phyloP scores from a whole-genome alignment of 2,329 filamentous ascomycete species.

The Scedosporium dehoogii region DNA sequence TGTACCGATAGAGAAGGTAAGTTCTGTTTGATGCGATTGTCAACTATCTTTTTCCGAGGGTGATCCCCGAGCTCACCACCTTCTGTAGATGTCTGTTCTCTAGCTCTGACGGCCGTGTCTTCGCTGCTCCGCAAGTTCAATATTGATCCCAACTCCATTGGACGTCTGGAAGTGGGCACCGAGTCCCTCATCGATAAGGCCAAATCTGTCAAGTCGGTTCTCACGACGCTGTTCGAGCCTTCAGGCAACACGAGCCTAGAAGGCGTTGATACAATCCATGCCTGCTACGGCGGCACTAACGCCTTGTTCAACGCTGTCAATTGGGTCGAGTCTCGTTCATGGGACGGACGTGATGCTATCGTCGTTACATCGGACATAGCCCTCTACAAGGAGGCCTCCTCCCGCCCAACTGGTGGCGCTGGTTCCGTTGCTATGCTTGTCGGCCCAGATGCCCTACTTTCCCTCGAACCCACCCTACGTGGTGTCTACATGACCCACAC shows the following conservation, averaged over 20 bases:
- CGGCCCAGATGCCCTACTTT: constrained; percentile 67
- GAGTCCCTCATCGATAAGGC: constrained; percentile 84
- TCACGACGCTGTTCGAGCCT: constrained; percentile 80
- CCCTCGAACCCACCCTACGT: constrained; percentile 68
- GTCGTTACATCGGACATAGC: constrained; percentile 77
- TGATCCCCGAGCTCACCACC: constrained; percentile 11
- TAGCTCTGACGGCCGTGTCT: constrained; percentile 67
- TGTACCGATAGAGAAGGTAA: constrained; percentile 69
- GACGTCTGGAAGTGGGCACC: constrained; percentile 74
- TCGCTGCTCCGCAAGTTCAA: constrained; percentile 75
- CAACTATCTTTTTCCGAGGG: constrained; percentile 3
- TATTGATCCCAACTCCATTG: constrained; percentile 67
- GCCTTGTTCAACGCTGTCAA: constrained; percentile 75
- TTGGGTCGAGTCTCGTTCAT: constrained; percentile 79
- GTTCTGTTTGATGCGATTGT: constrained; percentile 16
- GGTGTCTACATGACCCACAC: constrained; percentile 74
- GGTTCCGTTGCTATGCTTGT: constrained; percentile 71
- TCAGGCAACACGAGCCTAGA: constrained; percentile 79
- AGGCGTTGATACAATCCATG: constrained; percentile 74
- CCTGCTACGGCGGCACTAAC: constrained; percentile 80
- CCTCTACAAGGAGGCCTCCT: constrained; percentile 74
- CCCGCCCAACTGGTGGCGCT: constrained; percentile 71
- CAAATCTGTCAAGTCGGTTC: constrained; percentile 76
- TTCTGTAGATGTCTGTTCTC: constrained; percentile 70
- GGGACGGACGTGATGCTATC: constrained; percentile 75